Base-by-base conservation (phyloP, 2,329 filamentous ascomycete species). In the Pyricularia sp. region DNA sequence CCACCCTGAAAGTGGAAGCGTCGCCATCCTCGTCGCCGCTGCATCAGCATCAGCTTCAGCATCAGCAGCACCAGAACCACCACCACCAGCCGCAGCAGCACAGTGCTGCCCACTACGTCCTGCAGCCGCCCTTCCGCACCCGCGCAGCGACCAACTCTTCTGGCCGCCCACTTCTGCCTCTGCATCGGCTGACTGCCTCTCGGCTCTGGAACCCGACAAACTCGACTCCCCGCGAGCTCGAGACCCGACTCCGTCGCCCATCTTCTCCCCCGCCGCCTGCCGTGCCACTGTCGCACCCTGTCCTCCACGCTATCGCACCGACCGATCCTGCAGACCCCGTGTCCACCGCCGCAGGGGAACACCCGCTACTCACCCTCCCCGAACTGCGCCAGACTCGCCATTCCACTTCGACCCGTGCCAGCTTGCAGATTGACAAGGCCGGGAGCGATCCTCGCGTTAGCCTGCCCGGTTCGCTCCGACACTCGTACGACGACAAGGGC, bases 121-220 rank as follows among this genome's bases (percentile, higher is more conserved):
- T 75, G 58, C 78, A 77, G 67, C 77, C 80, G 59, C 80, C 83
- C 72, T 85, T 86, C 73, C 82, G 81, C 71, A 82, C 74, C 71
- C 80, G 77, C 71, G 77, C 79, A 36, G 75, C 76, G 63, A n/a
- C n/a, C n/a, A 69, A 73, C 23, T 71, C 72, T 64, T 73, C 58
- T 71, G 74, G 31, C 69, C 71, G 9, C 10, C 66, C 71, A 25
- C 75, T 76, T 30, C 77, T 72, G 36, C 78, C 79, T 30, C 76
- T 79, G 65, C 79, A 77, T 68, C 81, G 79, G 33, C 78, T 81
- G 33, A 79, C 81, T 4, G 79, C 83, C 26, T 81, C 82, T 64
- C 84, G 85, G 50, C 83, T 88, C 72, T 88, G 86, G 86, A 88
- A 88, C 73, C 86, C 86, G 28, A 84, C 84, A 70, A 88, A 88